phyloP scores from a whole-genome alignment of 73 alveolate genomes.

The Tetrahymena elliotti region DNA sequence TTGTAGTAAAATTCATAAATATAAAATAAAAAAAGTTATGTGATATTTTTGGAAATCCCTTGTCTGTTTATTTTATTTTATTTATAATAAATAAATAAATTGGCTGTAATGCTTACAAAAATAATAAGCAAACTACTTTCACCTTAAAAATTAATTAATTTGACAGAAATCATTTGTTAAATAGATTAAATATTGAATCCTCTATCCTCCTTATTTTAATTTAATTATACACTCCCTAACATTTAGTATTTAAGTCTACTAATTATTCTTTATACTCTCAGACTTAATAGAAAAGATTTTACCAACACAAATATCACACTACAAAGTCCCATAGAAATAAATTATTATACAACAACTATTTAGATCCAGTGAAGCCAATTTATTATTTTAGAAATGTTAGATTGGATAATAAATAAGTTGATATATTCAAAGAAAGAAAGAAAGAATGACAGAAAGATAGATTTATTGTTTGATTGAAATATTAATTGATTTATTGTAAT shows the following conservation, averaged over 20 bases:
- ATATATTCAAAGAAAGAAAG: neutral
- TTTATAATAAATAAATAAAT: no score
- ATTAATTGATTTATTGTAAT: neutral
- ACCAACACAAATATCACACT: neutral
- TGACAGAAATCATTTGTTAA: neutral
- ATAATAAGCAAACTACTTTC: neutral
- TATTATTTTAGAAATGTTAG: neutral
- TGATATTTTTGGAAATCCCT: neutral
- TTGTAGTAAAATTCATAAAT: no score
- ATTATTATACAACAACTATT: no score
- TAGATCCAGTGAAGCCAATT: neutral
- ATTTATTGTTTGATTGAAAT: no score
- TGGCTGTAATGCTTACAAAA: no score
- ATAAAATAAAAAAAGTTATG: neutral
- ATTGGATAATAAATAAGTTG: neutral
- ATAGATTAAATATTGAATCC: neutral
- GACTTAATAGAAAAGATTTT: no score
- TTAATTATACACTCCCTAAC: neutral
- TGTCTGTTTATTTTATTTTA: no score
- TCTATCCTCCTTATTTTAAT: neutral
- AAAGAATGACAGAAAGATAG: neutral
- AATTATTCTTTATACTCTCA: neutral
- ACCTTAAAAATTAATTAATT: no score
- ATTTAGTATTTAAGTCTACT: no score
- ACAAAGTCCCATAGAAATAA: neutral